These are phyloP conservation scores for Termitomyces sp. DNA, from an alignment of 768 basidiomycete genomes.

Conservation along the genomic window DNA sequence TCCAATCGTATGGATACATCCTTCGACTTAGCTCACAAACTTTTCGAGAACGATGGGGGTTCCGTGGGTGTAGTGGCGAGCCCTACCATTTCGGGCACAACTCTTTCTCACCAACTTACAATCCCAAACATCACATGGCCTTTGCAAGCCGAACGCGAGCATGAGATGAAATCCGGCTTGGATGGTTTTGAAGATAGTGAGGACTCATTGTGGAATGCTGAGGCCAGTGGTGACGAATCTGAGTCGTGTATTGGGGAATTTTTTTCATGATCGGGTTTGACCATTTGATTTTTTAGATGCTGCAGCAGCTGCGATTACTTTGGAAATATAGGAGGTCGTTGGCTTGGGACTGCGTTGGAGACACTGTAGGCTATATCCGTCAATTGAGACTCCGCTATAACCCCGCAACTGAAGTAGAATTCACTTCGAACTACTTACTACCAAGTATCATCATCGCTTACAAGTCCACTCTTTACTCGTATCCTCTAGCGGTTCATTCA, in stretches of 20 bases:
- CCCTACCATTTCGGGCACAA: constrained; percentile 1
- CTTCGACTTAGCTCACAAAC: constrained; percentile 2
- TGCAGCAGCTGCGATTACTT: background rate
- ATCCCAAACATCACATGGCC: constrained; percentile 16
- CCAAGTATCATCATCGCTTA: constrained; percentile 13
- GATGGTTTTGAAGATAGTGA: constrained; percentile 10
- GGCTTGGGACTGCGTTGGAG: background rate
- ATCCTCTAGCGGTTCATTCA: constrained; percentile 21
- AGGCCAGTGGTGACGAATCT: background rate
- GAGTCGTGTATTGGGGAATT: background rate
- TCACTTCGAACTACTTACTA: constrained; percentile 14
- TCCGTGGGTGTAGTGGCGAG: constrained; percentile 11
- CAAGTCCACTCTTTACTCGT: constrained; percentile 10
- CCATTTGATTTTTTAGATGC: background rate
- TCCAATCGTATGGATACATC: constrained; percentile 1
- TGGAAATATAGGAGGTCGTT: constrained; percentile 6
- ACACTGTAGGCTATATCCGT: constrained; percentile 6
- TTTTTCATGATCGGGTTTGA: constrained; percentile 10
- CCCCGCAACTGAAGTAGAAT: constrained; percentile 19
- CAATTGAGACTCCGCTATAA: constrained; percentile 23
- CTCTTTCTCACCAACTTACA: constrained; percentile 9
- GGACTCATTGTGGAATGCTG: constrained; percentile 6
- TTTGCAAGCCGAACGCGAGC: constrained; percentile 3
- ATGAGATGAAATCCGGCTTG: constrained; percentile 8
- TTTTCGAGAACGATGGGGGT: constrained; percentile 12